Evolutionary conservation across 1,139 yeast genomes (phyloP).

Genomic region (Saccharomyces uvarum): DNA sequence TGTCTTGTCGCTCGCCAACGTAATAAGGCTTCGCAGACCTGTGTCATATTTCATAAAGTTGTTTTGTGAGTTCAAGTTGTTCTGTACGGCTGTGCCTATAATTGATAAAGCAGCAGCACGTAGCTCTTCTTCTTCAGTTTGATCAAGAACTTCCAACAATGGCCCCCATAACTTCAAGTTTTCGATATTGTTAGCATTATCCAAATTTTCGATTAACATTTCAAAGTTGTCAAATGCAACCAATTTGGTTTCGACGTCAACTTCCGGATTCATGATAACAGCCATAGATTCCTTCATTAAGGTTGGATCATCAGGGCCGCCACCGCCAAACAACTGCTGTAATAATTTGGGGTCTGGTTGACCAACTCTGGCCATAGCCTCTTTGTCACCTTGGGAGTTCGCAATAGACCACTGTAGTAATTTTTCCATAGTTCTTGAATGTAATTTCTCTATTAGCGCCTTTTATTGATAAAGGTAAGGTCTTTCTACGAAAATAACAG

Average conservation of each 20-base stretch:
- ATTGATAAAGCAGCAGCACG: constrained; percentile 60
- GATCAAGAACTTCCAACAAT: constrained; percentile 45
- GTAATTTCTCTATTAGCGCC: background rate
- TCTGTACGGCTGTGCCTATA: constrained; percentile 88
- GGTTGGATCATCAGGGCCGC: constrained; percentile 74
- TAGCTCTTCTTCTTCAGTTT: constrained; percentile 38
- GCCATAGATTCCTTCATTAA: constrained; percentile 69
- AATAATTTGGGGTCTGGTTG: constrained; percentile 71
- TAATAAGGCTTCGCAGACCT: constrained; percentile 43
- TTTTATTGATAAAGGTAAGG: background rate
- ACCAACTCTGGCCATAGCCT: constrained; percentile 52
- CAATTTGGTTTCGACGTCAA: constrained; percentile 53
- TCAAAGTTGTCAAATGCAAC: constrained; percentile 87
- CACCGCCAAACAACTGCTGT: constrained; percentile 66
- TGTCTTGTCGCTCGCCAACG: constrained; percentile 32
- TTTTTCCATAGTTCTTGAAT: constrained; percentile 58
- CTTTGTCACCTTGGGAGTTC: constrained; percentile 61
- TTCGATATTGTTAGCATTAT: constrained; percentile 88
- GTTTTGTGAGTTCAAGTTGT: constrained; percentile 67
- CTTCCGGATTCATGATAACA: constrained; percentile 57
- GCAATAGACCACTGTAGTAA: constrained; percentile 88
- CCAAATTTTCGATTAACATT: constrained; percentile 87
- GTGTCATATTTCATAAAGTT: constrained; percentile 48
- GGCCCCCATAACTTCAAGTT: constrained; percentile 76
- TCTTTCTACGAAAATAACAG: background rate